Evolutionary conservation across 2,329 filamentous ascomycete species (phyloP).

Genomic region (Fusarium caatingaense): DNA sequence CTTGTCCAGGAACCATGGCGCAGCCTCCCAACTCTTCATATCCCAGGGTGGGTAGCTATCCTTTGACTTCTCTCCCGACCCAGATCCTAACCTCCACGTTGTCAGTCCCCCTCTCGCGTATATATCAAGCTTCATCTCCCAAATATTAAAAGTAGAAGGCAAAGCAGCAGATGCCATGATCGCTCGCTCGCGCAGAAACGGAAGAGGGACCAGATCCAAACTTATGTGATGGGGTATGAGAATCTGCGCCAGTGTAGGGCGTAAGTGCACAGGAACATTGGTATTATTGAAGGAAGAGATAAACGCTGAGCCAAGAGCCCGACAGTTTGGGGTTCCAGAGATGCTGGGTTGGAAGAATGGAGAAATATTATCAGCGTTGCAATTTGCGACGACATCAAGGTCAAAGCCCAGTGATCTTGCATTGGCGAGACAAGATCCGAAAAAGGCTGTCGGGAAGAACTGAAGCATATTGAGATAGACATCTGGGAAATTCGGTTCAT

Average conservation of each 20-base stretch:
- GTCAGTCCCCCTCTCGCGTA: slow-evolving; percentile 37
- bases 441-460: slow-evolving; percentile 35
- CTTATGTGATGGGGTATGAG: slow-evolving; percentile 45
- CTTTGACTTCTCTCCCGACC: fast-evolving
- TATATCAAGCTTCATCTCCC: slow-evolving; percentile 46
- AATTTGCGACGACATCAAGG: slow-evolving; percentile 17
- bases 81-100: slow-evolving; percentile 26
- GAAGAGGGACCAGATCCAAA: slow-evolving; percentile 44
- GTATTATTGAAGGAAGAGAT: background rate
- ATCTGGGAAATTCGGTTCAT: background rate
- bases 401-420: slow-evolving; percentile 37
- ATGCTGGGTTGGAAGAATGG: slow-evolving; percentile 42
- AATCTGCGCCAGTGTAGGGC: slow-evolving; percentile 43
- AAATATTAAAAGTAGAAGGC: slow-evolving; percentile 35
- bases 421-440: slow-evolving; percentile 39
- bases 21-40: slow-evolving; percentile 46
- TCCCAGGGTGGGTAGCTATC: slow-evolving; percentile 44
- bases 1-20: slow-evolving; percentile 46
- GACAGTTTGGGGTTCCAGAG: slow-evolving; percentile 3
- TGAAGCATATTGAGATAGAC: slow-evolving; percentile 31
- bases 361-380: slow-evolving; percentile 26
- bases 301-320: background rate
- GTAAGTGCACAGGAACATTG: slow-evolving; percentile 35
- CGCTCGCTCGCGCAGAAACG: slow-evolving; percentile 41
- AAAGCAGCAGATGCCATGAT: slow-evolving; percentile 43